Percentiles rank a stretch among this genome's conserved stretches.
phyloP scores from a whole-genome alignment of 2,329 filamentous ascomycete genomes.

The Septoria linicola region DNA sequence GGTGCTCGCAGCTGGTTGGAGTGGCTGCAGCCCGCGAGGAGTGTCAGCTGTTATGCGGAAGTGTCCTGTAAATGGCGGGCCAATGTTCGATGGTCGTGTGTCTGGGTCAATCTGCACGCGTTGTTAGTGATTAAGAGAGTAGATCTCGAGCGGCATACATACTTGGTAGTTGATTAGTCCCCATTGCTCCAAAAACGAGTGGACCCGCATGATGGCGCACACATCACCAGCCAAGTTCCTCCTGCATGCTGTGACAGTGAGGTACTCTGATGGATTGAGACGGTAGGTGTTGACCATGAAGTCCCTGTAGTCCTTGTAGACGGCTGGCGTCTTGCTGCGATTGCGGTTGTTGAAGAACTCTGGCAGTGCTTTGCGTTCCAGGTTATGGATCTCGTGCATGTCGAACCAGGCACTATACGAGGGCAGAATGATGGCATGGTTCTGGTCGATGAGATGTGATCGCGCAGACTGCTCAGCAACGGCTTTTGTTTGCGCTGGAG shows the following conservation, averaged over 20 bases:
- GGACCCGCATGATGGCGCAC: slow-evolving; percentile 98
- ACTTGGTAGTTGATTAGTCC: slow-evolving; percentile 99
- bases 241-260: slow-evolving; percentile 93
- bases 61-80: slow-evolving; percentile 94
- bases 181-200: slow-evolving; percentile 98
- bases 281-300: slow-evolving; percentile 99
- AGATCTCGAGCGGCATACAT: not conserved
- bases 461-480: slow-evolving; percentile 81
- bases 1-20: slow-evolving; percentile 84
- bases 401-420: slow-evolving; percentile 99
- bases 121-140: not conserved
- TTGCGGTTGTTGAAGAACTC: slow-evolving; percentile 99
- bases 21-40: slow-evolving; percentile 87
- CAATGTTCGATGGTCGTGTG: slow-evolving; percentile 89
- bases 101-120: slow-evolving; percentile 81
- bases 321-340: slow-evolving; percentile 92
- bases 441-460: slow-evolving; percentile 88
- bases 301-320: slow-evolving; percentile 98
- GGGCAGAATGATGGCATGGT: slow-evolving; percentile 91
- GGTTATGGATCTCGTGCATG: slow-evolving; percentile 86
- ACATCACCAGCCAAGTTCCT: slow-evolving; percentile 95
- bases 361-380: slow-evolving; percentile 90
- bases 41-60: slow-evolving; percentile 97
- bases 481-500: slow-evolving; percentile 68
- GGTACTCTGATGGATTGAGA: slow-evolving; percentile 90